Percentiles rank a stretch among this genome's conserved stretches.
These are phyloP conservation scores for Stachybotrys echinatus DNA, from an alignment of 2,329 filamentous ascomycete genomes.

Conservation along the genomic window DNA sequence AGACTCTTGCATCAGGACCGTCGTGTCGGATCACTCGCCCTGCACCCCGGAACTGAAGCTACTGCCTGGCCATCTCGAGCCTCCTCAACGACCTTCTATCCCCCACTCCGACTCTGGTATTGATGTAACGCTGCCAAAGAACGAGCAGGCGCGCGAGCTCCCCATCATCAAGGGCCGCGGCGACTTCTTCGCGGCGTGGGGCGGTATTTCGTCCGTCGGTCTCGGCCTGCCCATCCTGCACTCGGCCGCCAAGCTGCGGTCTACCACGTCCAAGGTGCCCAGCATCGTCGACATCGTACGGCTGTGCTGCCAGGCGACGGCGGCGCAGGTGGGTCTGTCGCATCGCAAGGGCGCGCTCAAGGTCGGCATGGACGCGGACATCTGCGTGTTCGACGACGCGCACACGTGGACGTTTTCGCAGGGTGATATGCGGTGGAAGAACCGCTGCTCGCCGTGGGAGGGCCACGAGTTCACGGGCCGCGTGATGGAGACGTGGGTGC, in stretches of 20 bases:
- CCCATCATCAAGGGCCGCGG: conserved; percentile 44
- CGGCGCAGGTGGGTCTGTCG: conserved; percentile 78
- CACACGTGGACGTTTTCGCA: conserved; percentile 68
- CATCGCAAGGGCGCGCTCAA: conserved; percentile 71
- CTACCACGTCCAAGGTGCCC: conserved; percentile 39
- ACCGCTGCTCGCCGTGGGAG: conserved; percentile 88
- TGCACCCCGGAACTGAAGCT: conserved; percentile 94
- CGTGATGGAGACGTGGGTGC: conserved; percentile 80
- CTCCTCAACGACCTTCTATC: conserved; percentile 23
- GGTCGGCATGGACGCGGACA: conserved; percentile 81
- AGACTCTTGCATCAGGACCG: conserved; percentile 80
- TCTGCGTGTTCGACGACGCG: conserved; percentile 88
- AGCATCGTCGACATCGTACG: conserved; percentile 74
- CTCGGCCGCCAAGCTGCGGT: conserved; percentile 64
- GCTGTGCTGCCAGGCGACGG: conserved; percentile 82
- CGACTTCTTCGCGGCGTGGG: conserved; percentile 96
- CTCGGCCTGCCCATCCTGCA: conserved; percentile 87
- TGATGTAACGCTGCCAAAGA: conserved; percentile 36
- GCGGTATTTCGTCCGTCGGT: conserved; percentile 90
- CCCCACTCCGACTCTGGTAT: conserved; percentile 48
- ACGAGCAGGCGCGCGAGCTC: conserved; percentile 14
- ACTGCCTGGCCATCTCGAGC: conserved; percentile 61
- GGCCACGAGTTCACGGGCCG: conserved; percentile 72
- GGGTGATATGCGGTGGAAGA: conserved; percentile 88
- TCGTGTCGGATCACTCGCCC: conserved; percentile 93